Base-by-base conservation (phyloP, 1,139 yeast species). In the Zhuliangozyma blackwelliae region DNA sequence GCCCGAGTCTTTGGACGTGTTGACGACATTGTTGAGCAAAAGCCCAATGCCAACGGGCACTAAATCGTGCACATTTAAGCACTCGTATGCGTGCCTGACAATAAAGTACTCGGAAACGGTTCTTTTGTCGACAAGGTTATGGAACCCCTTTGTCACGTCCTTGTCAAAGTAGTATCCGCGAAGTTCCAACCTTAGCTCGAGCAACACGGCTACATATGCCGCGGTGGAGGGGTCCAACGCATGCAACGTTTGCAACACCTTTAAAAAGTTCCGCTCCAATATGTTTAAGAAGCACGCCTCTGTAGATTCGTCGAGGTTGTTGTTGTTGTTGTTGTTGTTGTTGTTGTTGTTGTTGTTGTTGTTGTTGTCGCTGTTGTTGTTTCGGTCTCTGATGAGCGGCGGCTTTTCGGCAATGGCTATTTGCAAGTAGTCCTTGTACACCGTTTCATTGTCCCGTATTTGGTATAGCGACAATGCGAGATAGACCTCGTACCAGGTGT, bases 401-500 rank as follows among this genome's bases (percentile, higher is more conserved):
- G 74, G 74, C 33, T 55, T 61, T 40, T 61, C 70, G 16, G 50
- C 48, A 9, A 59, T 44, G 2, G 77, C 57, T 9, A 61, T 44
- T 12, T 59, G 50, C 39, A 52, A 68, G 45, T 61, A 69, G 28
- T 66, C 69, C 4, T 49, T 30, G 40, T 59, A 68, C 3, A 68
- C 52, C 2, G 47, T 40, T 7, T 50, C 59, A 40, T 65, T 69
- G 38, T 69, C 73, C 37, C 75, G 57, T 29, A 86, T 77, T 51
- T 79, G 81, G 54, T 68, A 88, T 36, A 79, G 64, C 22, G 79
- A 63, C 30, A 82, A 69, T 1, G 86, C 82, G 33, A 77, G 67
- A 33, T 78, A 68, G 13, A 81, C 69, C 51, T 86, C 95, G 54
- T 79, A 84, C 96, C 96, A 87, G 1, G 75, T 61, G 6, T 64